A percentile compares a stretch with the other conserved stretches of the same genome.
Evolutionary conservation across 177 flowering plant species (phyloP).

Genomic region (Telopea speciosissima): DNA sequence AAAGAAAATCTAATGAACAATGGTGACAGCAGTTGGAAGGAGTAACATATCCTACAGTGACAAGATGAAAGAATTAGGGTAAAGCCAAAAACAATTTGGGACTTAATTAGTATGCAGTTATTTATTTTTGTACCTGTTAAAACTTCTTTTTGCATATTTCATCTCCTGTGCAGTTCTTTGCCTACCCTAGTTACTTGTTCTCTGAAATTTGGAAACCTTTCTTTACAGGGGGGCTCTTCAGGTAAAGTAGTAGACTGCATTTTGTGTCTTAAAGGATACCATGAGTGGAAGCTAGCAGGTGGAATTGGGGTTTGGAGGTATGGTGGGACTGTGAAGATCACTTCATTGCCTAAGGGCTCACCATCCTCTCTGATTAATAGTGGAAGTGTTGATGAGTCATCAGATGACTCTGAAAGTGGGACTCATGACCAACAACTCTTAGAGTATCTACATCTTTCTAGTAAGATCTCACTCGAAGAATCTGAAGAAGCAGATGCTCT

Average conservation of each 20-base stretch:
- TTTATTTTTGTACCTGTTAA: not conserved
- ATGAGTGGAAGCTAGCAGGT: conserved; percentile 81
- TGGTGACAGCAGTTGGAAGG: no score
- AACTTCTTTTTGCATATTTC: not conserved
- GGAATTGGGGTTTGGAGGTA: conserved; percentile 78
- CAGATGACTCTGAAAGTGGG: conserved; percentile 44
- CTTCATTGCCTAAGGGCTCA: conserved; percentile 44
- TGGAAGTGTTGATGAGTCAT: conserved; percentile 58
- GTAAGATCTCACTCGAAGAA: conserved; percentile 50
- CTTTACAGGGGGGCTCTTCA: conserved; percentile 64
- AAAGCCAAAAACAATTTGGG: no score
- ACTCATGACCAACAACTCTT: conserved; percentile 48
- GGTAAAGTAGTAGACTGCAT: conserved; percentile 77
- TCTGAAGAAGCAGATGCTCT: conserved; percentile 45
- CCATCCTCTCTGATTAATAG: conserved; percentile 40
- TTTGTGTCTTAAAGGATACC: conserved; percentile 67
- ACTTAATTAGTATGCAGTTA: no score
- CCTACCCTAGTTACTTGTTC: not conserved
- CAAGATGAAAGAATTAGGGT: no score
- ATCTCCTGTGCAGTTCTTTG: not conserved
- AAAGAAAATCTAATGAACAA: no score
- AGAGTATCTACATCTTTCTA: conserved; percentile 53
- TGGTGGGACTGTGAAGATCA: conserved; percentile 71
- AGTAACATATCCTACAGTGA: no score
- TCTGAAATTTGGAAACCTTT: conserved; percentile 9